Percentiles rank a stretch among this genome's conserved stretches.
phyloP scores from a whole-genome alignment of 371 early-diverging fungal genomes.

The Zychaea mexicana region DNA sequence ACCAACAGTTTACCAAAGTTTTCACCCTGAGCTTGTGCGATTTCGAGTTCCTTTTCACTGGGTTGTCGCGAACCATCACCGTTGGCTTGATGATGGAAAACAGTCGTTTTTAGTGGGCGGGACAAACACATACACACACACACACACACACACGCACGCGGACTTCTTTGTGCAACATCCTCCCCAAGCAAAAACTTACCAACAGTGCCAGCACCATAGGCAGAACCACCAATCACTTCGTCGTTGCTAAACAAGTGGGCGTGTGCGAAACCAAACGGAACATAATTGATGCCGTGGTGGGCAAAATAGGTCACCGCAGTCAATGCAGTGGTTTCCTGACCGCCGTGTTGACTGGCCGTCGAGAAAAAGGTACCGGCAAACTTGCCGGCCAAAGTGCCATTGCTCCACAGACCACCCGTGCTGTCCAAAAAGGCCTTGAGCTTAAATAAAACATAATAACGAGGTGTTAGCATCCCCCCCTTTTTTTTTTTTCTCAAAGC shows the following conservation, averaged over 20 bases:
- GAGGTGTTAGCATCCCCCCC: no score
- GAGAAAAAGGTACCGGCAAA: conserved; percentile 70
- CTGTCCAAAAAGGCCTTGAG: conserved; percentile 64
- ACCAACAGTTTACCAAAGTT: conserved; percentile 60
- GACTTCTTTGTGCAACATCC: background rate
- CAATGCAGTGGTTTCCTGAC: conserved; percentile 72
- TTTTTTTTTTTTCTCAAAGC: no score
- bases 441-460: conserved; percentile 12
- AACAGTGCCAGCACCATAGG: conserved; percentile 74
- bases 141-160: no score
- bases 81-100: conserved; percentile 3
- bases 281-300: conserved; percentile 78
- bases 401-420: conserved; percentile 71
- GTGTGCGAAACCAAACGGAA: conserved; percentile 62
- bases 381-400: conserved; percentile 62
- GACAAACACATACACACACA: no score
- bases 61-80: conserved; percentile 74
- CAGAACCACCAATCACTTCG: conserved; percentile 58
- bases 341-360: conserved; percentile 68
- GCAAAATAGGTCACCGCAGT: conserved; percentile 61
- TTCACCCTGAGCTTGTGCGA: conserved; percentile 69
- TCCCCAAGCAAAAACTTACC: conserved; percentile 8
- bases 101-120: background rate
- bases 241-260: conserved; percentile 36
- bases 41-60: conserved; percentile 61